Percentiles rank a stretch among this genome's conserved stretches.
phyloP scores from a whole-genome alignment of 2,329 filamentous ascomycete species.

The Cladosporium oxysporum region DNA sequence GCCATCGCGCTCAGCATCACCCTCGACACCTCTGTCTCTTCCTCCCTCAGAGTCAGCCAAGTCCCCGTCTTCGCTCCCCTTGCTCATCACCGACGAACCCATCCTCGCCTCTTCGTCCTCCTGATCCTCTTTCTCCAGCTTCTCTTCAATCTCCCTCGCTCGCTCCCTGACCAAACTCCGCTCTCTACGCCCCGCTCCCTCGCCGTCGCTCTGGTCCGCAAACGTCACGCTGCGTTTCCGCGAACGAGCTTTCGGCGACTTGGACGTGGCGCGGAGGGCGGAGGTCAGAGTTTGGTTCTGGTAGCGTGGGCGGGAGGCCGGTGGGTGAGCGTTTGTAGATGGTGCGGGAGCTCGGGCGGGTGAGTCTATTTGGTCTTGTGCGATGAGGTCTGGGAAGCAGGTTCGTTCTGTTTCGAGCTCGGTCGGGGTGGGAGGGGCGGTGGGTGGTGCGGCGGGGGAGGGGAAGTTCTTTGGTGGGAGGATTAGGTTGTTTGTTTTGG shows the following conservation, averaged over 20 bases:
- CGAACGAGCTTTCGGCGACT: background rate
- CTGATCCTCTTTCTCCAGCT: background rate
- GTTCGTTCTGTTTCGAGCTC: background rate
- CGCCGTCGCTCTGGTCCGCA: background rate
- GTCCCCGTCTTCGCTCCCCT: background rate
- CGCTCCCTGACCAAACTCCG: background rate
- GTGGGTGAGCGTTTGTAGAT: background rate
- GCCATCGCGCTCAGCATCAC: background rate
- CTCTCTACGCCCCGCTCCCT: background rate
- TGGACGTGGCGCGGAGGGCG: background rate
- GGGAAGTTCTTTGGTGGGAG: background rate
- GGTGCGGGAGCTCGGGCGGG: background rate
- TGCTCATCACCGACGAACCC: background rate
- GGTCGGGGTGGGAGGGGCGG: background rate
- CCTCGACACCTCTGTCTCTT: background rate
- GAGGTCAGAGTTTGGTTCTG: conserved; percentile 3
- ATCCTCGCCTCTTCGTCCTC: background rate
- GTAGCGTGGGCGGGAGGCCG: background rate
- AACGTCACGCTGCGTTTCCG: conserved; percentile 18
- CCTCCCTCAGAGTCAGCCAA: background rate
- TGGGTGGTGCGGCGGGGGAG: background rate
- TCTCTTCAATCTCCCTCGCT: background rate
- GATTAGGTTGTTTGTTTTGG: background rate
- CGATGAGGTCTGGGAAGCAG: background rate
- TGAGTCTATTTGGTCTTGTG: background rate